Evolutionary conservation across 2,329 filamentous ascomycete genomes (phyloP).

Genomic region (Arthrobotrys iridis): DNA sequence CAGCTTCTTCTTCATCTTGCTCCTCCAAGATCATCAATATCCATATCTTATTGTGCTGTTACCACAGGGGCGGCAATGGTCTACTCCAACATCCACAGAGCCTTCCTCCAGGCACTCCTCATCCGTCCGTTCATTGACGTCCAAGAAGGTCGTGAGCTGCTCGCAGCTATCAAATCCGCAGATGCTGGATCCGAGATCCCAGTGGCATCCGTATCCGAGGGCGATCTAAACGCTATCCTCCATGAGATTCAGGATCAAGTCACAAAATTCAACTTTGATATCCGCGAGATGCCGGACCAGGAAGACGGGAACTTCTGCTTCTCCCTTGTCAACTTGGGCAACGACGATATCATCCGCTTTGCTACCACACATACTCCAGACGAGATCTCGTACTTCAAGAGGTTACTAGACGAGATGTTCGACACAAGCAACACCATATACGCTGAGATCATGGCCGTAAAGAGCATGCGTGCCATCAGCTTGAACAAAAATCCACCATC

Average conservation of each 20-base stretch:
- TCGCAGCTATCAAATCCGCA: conserved; percentile 77
- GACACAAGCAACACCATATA: conserved; percentile 81
- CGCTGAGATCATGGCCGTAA: conserved; percentile 85
- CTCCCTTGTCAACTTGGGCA: conserved; percentile 86
- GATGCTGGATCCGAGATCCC: conserved; percentile 65
- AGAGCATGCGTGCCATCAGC: conserved; percentile 79
- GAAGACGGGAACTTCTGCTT: conserved; percentile 72
- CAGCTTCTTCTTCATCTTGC: too few relatives aligned
- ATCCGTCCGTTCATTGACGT: conserved; percentile 80
- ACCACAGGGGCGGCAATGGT: neutral
- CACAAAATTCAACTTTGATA: conserved; percentile 85
- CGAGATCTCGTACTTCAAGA: conserved; percentile 88
- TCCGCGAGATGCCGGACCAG: conserved; percentile 79
- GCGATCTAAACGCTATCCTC: conserved; percentile 76
- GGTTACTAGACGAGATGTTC: conserved; percentile 90
- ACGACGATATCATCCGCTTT: conserved; percentile 84
- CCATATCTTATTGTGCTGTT: neutral
- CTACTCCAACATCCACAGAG: conserved; percentile 77
- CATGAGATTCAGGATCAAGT: conserved; percentile 76
- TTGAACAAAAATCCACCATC: conserved; percentile 65
- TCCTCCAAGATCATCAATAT: neutral
- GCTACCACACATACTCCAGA: conserved; percentile 82
- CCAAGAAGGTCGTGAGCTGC: conserved; percentile 75
- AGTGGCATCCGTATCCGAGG: conserved; percentile 69
- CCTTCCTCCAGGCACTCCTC: conserved; percentile 90